phyloP scores from a whole-genome alignment of 2,329 filamentous ascomycete species.

The Helminthosporium solani region DNA sequence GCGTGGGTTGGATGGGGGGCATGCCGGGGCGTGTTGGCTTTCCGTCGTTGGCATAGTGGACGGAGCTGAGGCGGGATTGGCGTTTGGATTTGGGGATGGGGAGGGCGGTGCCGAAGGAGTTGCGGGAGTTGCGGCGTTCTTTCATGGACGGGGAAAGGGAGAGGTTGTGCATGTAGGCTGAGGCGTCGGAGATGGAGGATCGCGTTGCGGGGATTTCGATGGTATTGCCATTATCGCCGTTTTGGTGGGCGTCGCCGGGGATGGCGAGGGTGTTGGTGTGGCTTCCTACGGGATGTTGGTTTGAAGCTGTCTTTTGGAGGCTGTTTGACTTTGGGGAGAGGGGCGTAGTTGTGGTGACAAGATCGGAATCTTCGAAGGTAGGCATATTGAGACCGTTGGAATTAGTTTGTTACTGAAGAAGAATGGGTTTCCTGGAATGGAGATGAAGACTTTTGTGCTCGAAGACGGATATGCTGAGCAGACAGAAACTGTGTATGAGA shows the following conservation, averaged over 20 bases:
- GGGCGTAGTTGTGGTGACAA: constrained; percentile 45
- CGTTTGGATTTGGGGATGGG: constrained; percentile 72
- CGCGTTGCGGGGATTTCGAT: constrained; percentile 70
- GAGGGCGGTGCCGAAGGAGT: constrained; percentile 72
- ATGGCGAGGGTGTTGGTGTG: constrained; percentile 40
- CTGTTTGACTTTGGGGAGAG: constrained; percentile 27
- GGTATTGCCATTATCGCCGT: constrained; percentile 45
- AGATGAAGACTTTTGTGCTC: background rate
- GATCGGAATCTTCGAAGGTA: constrained; percentile 60
- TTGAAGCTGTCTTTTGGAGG: constrained; percentile 12
- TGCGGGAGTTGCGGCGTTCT: constrained; percentile 68
- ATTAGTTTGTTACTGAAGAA: background rate
- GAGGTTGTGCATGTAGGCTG: constrained; percentile 71
- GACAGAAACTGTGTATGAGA: background rate
- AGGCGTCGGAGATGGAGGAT: constrained; percentile 67
- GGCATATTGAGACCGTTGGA: constrained; percentile 49
- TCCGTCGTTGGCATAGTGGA: constrained; percentile 51
- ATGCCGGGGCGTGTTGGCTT: constrained; percentile 56
- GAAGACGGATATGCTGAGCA: background rate
- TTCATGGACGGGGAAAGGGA: constrained; percentile 67
- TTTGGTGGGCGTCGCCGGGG: constrained; percentile 33
- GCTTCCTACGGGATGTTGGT: constrained; percentile 22
- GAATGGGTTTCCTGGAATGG: background rate
- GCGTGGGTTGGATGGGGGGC: constrained; percentile 60
- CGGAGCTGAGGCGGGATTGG: constrained; percentile 66